Evolutionary conservation across 352 stramenopile genomes (phyloP), one percentile per base, ranked within the genome.

Genomic region (Pythium plurisporium): DNA sequence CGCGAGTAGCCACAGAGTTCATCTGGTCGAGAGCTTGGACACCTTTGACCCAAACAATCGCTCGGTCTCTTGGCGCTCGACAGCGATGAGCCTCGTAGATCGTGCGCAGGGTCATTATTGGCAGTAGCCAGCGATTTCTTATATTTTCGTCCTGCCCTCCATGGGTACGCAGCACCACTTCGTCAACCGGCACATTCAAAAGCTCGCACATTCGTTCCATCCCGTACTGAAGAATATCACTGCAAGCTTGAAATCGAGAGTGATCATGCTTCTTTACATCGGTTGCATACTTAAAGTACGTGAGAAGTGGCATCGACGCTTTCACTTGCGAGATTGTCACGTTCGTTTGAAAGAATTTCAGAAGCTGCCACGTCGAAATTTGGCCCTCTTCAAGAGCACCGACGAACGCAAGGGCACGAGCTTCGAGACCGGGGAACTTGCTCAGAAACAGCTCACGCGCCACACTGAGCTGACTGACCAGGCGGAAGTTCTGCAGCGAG

Each of bases 311-410:
- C 69, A 86, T 82, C n/a, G 64, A 61, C 11, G 51, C 41, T 49
- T 91, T 91, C 15, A 91, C 74, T 19, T 85, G 72, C 0, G 74
- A 74, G 14, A 89, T 69, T 5, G 77, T 90, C 19, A 47, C 64
- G 55, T 82, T 55, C 5, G 50, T 30, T 4, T 71, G 52, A 30
- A 94, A 87, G 47, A 94, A 91, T 12, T 59, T 65, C n/a, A 81
- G 55, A 2, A 94, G 67, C 38, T 91, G 81, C 67, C 75, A 87
- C 25, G 44, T 72, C 11, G 77, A 85, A 44, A 91, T 69, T 44
- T 64, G 52, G 2, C 64, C 65, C 23, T 76, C 68, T 3, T 73
- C 69, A 0, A 94, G 27, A 22, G 76, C 60, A 2, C 57, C 59
- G 0, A 78, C 72, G 55, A 94, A 91, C 15, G 69, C 54, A 36